Base-by-base conservation (phyloP, 148 eudicot species). In the Nepenthes gracilis region DNA sequence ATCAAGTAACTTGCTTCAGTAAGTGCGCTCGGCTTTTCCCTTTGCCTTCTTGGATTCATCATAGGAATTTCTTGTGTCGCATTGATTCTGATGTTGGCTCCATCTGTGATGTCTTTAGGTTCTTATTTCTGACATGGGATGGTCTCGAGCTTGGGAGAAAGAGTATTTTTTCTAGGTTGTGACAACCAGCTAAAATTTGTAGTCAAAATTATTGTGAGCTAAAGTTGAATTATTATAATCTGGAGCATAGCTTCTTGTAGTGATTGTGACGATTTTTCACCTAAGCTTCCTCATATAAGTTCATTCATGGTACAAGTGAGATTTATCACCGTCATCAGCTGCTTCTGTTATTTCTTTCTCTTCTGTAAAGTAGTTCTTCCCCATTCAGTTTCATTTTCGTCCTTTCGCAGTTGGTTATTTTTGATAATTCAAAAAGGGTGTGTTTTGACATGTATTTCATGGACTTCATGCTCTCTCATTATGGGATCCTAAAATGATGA, bases 61-160 rank as follows among this genome's bases (percentile, higher is more conserved):
- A 56, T 64, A 74, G 78, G 86, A 64, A 40, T 74, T 51, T 66
- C 70, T 72, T 65, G 37, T 67, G 61, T 55, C 73, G 15, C 66
- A 55, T 55, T 72, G 65, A 67, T 72, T 72, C 75, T 76, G 72
- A 76, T 67, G 33, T 61, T 74, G 67, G 75, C 66, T 75, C 72
- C 74, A 36, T 70, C 70, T 73, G 64, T 72, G 63, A 59, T 74
- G 69, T 67, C 77, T 70, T 65, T 79, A 71, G 80, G 81, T 74
- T 70, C 68, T 36, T 36, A 50, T 65, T 62, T 43, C 57, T 43
- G 65, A 69, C 54, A 62, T 47, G 58, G 23, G 77, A 59, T 68
- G 64, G 64, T 63, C 56, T 62, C 64, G 64, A 71, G 76, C 67
- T 66, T 67, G 70, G 69, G 53, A 63, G 55, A 67, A 66, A 57